phyloP scores from a whole-genome alignment of 306 rosid species.

The Castanospermum australe region DNA sequence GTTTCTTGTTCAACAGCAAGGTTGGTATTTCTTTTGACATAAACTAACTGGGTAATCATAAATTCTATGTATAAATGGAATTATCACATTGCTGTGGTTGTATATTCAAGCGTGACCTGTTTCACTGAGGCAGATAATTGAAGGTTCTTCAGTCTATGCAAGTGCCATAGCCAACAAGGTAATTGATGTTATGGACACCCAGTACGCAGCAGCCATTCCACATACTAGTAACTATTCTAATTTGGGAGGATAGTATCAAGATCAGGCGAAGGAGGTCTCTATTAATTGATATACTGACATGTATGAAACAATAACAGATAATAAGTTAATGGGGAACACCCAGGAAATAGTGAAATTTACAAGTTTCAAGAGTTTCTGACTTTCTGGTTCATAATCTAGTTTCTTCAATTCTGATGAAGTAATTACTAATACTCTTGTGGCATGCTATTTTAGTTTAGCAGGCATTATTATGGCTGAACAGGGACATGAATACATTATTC shows the following conservation, averaged over 20 bases:
- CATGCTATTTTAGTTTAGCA: slow-evolving; percentile 14
- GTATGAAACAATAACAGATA: neutral
- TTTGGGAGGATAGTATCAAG: neutral
- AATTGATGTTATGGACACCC: slow-evolving; percentile 65
- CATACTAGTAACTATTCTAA: slow-evolving; percentile 29
- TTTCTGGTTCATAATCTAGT: neutral
- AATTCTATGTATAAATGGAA: neutral
- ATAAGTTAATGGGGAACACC: neutral
- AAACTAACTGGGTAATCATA: neutral
- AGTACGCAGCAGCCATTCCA: slow-evolving; percentile 47
- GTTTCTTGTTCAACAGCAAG: slow-evolving; percentile 96
- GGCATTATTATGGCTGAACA: neutral
- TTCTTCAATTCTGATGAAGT: neutral
- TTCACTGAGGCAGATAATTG: slow-evolving; percentile 51
- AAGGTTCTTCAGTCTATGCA: slow-evolving; percentile 75
- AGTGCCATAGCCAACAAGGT: slow-evolving; percentile 72
- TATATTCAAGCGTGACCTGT: slow-evolving; percentile 1
- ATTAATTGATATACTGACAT: neutral
- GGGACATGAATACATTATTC: neutral
- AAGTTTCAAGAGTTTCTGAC: slow-evolving; percentile 12
- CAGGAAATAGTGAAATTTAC: slow-evolving; percentile 3
- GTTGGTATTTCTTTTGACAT: slow-evolving; percentile 33
- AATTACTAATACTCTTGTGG: neutral
- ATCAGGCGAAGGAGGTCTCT: slow-evolving; percentile 9
- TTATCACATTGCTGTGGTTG: neutral